Conservation (phyloP, 2,329 filamentous ascomycete genomes). For the Teratosphaeria destructans region DNA sequence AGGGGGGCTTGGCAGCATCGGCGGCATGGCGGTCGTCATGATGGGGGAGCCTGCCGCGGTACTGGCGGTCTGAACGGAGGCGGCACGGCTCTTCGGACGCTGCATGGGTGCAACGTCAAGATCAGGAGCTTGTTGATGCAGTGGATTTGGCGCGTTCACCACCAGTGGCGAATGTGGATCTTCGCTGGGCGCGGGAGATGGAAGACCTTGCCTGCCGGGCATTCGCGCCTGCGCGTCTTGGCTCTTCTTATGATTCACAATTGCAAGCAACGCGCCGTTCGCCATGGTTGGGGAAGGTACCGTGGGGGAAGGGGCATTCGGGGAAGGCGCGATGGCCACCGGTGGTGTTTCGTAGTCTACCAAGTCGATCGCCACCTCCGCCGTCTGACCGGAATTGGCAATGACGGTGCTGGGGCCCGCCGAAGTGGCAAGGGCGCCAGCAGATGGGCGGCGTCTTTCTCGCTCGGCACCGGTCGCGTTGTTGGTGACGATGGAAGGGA, state of each 20-base stretch:
- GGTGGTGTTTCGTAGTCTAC: conserved; percentile 4
- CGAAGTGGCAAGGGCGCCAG: neutral
- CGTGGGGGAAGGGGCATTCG: conserved; percentile 3
- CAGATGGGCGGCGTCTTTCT: neutral
- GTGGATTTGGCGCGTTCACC: conserved; percentile 1
- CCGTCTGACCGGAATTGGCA: neutral
- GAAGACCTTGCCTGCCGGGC: conserved; percentile 32
- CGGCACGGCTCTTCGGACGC: neutral
- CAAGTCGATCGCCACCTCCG: neutral
- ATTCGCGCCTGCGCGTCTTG: neutral
- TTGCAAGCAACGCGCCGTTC: neutral
- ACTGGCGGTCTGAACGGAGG: neutral
- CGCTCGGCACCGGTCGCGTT: neutral
- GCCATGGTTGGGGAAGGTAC: neutral
- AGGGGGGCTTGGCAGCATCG: neutral
- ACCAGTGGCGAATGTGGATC: conserved; percentile 24
- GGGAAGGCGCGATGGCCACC: conserved; percentile 5
- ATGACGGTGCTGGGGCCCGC: neutral
- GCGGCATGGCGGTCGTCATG: neutral
- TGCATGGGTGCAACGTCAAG: neutral
- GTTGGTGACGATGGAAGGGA: neutral
- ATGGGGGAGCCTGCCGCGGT: neutral
- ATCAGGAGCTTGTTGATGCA: neutral
- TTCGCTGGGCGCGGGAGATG: conserved; percentile 55
- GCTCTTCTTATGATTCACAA: neutral